Percentiles rank a stretch among this genome's conserved stretches.
phyloP scores from a whole-genome alignment of 2,329 filamentous ascomycete species.

The Clonostachys sp. region DNA sequence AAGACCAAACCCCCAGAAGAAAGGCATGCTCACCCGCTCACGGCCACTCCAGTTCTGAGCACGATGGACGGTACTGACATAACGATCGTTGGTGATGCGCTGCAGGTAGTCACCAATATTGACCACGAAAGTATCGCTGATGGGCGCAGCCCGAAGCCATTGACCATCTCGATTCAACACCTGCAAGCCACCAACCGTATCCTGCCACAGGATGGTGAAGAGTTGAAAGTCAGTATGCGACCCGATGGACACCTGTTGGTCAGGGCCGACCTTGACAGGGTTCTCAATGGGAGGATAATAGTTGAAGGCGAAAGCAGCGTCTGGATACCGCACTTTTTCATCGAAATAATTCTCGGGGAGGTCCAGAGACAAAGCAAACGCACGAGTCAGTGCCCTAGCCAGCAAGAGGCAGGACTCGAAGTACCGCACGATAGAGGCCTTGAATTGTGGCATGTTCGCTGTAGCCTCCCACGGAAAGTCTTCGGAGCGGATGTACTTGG shows the following conservation, averaged over 20 bases:
- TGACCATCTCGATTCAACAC: constrained; percentile 29
- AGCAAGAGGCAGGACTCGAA: constrained; percentile 43
- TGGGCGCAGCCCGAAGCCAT: constrained; percentile 34
- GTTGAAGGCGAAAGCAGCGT: constrained; percentile 33
- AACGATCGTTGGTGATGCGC: constrained; percentile 43
- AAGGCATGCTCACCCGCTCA: constrained; percentile 15
- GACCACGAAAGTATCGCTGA: constrained; percentile 39
- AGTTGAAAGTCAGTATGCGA: constrained; percentile 50
- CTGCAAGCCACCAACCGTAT: constrained; percentile 33
- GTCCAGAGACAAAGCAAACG: constrained; percentile 50
- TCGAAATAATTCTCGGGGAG: constrained; percentile 53
- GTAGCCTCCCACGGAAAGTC: constrained; percentile 49
- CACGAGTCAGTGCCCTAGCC: constrained; percentile 41
- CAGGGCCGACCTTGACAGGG: not conserved
- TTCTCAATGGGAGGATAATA: constrained; percentile 24
- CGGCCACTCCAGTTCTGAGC: constrained; percentile 32
- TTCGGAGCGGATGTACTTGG: constrained; percentile 35
- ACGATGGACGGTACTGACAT: constrained; percentile 42
- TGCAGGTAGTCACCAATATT: constrained; percentile 47
- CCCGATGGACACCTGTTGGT: constrained; percentile 31
- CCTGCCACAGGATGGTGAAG: constrained; percentile 43
- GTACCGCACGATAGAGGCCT: constrained; percentile 37
- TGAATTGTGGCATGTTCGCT: constrained; percentile 40
- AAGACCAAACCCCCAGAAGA: constrained; percentile 26
- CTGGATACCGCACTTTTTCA: constrained; percentile 45